Percentiles rank a stretch among this genome's conserved stretches.
Evolutionary conservation across 129 eudicot species (phyloP).

Genomic region (Escallonia rubra): DNA sequence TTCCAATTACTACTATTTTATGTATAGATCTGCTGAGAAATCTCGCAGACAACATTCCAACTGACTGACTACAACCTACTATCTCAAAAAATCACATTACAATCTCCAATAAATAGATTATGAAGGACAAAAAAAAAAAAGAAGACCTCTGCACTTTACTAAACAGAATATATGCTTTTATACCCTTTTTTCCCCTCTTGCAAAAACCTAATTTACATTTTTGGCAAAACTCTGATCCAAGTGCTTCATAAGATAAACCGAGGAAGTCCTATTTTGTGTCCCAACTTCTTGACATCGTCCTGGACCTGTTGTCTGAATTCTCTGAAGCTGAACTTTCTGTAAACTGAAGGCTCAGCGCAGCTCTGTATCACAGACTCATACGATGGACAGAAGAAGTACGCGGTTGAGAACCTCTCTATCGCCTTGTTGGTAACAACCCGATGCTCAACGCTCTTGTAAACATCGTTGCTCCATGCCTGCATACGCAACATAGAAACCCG

Average conservation of each 20-base stretch:
- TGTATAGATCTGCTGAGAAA: too few species aligned
- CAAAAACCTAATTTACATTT: background rate
- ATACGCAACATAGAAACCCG: background rate
- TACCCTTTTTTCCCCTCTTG: background rate
- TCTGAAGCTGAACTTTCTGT: conserved; percentile 57
- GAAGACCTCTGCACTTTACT: background rate
- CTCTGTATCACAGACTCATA: conserved; percentile 53
- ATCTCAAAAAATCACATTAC: too few species aligned
- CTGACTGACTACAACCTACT: too few species aligned
- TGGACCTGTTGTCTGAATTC: conserved; percentile 76
- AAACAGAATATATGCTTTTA: background rate
- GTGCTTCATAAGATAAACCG: conserved; percentile 37
- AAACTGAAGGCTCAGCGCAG: conserved; percentile 35
- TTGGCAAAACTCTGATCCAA: background rate
- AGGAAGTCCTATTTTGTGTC: conserved; percentile 76
- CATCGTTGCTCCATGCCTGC: conserved; percentile 92
- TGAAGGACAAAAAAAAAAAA: too few species aligned
- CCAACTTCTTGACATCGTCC: conserved; percentile 58
- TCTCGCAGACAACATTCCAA: too few species aligned
- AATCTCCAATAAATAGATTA: too few species aligned
- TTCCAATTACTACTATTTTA: too few species aligned
- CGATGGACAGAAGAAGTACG: conserved; percentile 80
- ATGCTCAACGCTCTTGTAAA: conserved; percentile 79
- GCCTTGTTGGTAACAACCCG: conserved; percentile 57
- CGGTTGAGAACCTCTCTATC: conserved; percentile 69